Evolutionary conservation across 345 rosid genomes (phyloP).

Genomic region (Populus pruinosa): DNA sequence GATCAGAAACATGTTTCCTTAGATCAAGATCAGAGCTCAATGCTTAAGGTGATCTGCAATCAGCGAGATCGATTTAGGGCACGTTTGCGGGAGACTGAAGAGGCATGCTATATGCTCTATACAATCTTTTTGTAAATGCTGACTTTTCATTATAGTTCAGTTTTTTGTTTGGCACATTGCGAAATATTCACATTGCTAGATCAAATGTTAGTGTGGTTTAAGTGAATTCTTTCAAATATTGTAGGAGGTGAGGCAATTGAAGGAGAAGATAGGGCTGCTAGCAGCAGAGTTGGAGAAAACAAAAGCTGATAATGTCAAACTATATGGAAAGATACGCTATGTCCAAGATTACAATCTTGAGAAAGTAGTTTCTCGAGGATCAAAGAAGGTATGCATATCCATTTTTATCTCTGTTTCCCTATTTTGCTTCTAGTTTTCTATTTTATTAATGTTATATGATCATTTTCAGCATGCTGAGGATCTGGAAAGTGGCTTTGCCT

Average conservation of each 20-base stretch:
- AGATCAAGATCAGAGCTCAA: constrained; percentile 92
- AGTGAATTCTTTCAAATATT: constrained; percentile 7
- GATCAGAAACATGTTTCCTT: constrained; percentile 68
- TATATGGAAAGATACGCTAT: constrained; percentile 93
- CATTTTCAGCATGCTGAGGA: constrained; percentile 67
- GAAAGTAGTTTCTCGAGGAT: constrained; percentile 91
- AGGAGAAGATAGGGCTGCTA: constrained; percentile 72
- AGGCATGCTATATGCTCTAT: constrained; percentile 39
- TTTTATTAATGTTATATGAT: constrained; percentile 7
- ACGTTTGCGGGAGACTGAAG: constrained; percentile 86
- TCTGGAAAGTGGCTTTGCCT: constrained; percentile 86
- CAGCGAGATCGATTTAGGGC: constrained; percentile 90
- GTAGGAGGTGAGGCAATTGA: constrained; percentile 89
- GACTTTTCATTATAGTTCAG: not conserved
- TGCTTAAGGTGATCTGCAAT: constrained; percentile 96
- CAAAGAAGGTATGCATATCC: constrained; percentile 61
- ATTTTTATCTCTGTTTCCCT: not conserved
- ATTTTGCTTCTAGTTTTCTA: constrained; percentile 5
- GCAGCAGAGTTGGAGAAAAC: constrained; percentile 78
- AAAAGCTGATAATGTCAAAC: constrained; percentile 94
- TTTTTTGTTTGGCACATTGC: constrained; percentile 4
- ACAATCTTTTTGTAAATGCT: not conserved
- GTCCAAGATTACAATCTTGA: constrained; percentile 92
- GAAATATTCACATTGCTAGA: not conserved
- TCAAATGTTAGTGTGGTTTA: not conserved